phyloP scores from a whole-genome alignment of 768 basidiomycete species.

The Tremella mesenterica region DNA sequence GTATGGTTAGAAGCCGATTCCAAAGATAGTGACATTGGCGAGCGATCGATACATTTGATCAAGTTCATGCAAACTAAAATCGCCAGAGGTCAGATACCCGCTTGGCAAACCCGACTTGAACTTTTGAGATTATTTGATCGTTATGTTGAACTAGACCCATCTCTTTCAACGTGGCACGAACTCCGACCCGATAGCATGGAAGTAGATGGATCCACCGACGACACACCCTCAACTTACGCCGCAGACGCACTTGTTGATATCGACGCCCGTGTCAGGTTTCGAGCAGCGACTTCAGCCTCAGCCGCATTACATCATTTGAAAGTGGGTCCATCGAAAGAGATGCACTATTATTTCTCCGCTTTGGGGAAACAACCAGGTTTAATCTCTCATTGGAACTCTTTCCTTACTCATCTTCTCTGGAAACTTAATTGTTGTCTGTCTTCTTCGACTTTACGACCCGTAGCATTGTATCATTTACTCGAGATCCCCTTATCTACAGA shows the following conservation, averaged over 20 bases:
- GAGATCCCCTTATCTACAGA: constrained; percentile 53
- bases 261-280: constrained; percentile 78
- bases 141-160: constrained; percentile 57
- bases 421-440: constrained; percentile 78
- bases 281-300: constrained; percentile 56
- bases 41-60: constrained; percentile 51
- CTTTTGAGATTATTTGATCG: constrained; percentile 58
- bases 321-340: constrained; percentile 63
- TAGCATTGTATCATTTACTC: constrained; percentile 79
- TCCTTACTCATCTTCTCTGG: constrained; percentile 68
- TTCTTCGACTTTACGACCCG: constrained; percentile 65
- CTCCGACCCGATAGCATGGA: neutral
- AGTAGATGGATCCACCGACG: constrained; percentile 37
- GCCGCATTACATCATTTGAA: constrained; percentile 56
- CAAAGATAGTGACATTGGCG: constrained; percentile 45
- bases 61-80: constrained; percentile 51
- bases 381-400: constrained; percentile 55
- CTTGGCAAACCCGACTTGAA: constrained; percentile 57
- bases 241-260: constrained; percentile 54
- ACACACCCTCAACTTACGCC: constrained; percentile 47
- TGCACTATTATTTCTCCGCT: constrained; percentile 46
- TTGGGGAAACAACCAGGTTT: constrained; percentile 18
- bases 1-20: constrained; percentile 51
- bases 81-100: constrained; percentile 47
- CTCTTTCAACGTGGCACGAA: constrained; percentile 50